A percentile compares a stretch with the other conserved stretches of the same genome.
These are phyloP conservation scores for Mycosphaerelloides madeirae DNA, from an alignment of 2,329 filamentous ascomycete species.

Conservation along the genomic window DNA sequence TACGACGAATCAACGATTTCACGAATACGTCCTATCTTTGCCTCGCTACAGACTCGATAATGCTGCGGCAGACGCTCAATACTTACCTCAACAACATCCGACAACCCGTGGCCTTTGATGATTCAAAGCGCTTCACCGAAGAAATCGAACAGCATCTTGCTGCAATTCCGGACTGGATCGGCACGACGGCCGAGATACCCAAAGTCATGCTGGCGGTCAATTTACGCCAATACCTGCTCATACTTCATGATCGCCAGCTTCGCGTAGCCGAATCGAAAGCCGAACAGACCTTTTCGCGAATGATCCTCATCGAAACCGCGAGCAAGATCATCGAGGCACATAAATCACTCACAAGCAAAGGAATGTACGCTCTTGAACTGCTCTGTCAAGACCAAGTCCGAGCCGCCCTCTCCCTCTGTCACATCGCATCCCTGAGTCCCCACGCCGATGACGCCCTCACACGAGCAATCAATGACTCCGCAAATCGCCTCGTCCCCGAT, in stretches of 20 bases:
- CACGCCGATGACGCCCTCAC: slow-evolving; percentile 20
- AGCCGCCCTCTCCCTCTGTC: slow-evolving; percentile 27
- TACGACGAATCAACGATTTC: slow-evolving; percentile 19
- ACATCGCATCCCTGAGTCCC: slow-evolving; percentile 23
- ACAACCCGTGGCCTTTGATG: slow-evolving; percentile 27
- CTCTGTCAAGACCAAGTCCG: slow-evolving; percentile 28
- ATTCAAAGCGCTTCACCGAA: slow-evolving; percentile 30
- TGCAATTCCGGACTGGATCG: slow-evolving; percentile 24
- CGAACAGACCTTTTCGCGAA: slow-evolving; percentile 28
- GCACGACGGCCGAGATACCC: slow-evolving; percentile 11
- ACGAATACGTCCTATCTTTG: slow-evolving; percentile 28
- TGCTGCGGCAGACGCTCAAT: slow-evolving; percentile 25
- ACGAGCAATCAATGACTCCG: slow-evolving; percentile 21
- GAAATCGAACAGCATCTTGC: slow-evolving; percentile 28
- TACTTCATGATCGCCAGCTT: slow-evolving; percentile 28
- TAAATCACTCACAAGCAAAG: slow-evolving; percentile 19
- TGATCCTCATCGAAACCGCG: slow-evolving; percentile 27
- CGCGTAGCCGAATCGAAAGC: slow-evolving; percentile 22
- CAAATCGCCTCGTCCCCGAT: slow-evolving; percentile 21
- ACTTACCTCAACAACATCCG: slow-evolving; percentile 31
- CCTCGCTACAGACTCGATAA: slow-evolving; percentile 20
- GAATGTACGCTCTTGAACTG: slow-evolving; percentile 24
- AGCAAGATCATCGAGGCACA: slow-evolving; percentile 26
- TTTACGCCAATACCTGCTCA: slow-evolving; percentile 30
- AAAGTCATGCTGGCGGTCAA: slow-evolving; percentile 26